Evolutionary conservation across 495 filamentous ascomycete species (phyloP), one percentile per base, ranked within the genome.

Genomic region (Friedmanniomyces simplex): DNA sequence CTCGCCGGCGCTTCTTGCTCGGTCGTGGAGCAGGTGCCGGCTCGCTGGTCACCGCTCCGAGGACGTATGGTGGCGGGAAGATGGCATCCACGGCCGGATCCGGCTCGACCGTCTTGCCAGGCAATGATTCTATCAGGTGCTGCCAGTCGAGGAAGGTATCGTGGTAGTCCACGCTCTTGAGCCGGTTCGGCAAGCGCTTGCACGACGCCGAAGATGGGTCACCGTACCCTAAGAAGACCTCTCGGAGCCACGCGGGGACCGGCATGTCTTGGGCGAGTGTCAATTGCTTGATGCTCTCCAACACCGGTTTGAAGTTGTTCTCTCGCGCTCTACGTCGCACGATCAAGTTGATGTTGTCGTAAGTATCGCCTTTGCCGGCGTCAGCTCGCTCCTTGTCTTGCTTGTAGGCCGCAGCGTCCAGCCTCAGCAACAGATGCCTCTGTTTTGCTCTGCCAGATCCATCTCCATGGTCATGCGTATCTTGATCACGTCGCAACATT

Each of bases 81-180:
- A 85, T 91, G 34, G 82, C 80, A 22, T 79, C 74, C 7, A 80
- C 82, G 60, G 84, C 76, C 48, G 82, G 82, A 26, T 81, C 78
- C 24, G 87, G 86, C 65, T 95, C 88, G 41, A 96, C 80, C 16
- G 76, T 86, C 75, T 86, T 87, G 6, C 87, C 88, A 12, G 89
- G 87, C 56, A 95, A 79, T 68, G 88, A 90, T 67, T 89, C 86
- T 37, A 94, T 77, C 24, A 99, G 72, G 75, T 99, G 93, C 62
- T 91, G 80, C 94, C 94, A 97, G 71, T 96, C 83, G 55, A 96
- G 68, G 64, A 99, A 94, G 0, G 94, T 97, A 66, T 99, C 93
- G 43, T 87, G 82, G 67, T 86, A 97, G 66, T 99, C 90, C 55
- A 97, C 72, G 41, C 79, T 83, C 59, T 79, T 77, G 41, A 95